Evolutionary conservation across 768 basidiomycete genomes (phyloP).

Genomic region (Pleurotus ostreatus): DNA sequence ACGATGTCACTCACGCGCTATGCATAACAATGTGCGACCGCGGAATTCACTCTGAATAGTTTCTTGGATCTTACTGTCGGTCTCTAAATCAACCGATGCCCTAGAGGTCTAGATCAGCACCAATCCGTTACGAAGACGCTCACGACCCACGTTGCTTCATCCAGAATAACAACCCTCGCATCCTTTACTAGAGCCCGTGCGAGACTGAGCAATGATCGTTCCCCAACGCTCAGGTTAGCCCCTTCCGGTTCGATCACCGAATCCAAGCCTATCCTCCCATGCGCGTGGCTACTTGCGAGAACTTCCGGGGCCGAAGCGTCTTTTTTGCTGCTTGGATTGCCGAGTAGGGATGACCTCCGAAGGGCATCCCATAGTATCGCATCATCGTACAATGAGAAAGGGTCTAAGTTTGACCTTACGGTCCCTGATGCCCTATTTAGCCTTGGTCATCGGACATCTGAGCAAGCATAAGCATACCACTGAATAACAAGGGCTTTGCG

Average conservation of each 20-base stretch:
- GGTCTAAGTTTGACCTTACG: constrained; percentile 53
- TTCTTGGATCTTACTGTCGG: constrained; percentile 76
- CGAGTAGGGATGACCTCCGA: constrained; percentile 47
- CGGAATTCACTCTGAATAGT: constrained; percentile 74
- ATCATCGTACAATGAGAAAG: constrained; percentile 61
- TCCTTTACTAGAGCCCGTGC: constrained; percentile 80
- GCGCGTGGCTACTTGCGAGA: constrained; percentile 46
- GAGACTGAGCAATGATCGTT: constrained; percentile 71
- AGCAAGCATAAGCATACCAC: constrained; percentile 33
- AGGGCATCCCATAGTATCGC: constrained; percentile 70
- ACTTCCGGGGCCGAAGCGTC: constrained; percentile 49
- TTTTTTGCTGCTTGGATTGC: constrained; percentile 37
- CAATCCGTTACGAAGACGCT: no score
- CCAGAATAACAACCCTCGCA: constrained; percentile 70
- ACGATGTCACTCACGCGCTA: constrained; percentile 55
- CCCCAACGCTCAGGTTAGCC: constrained; percentile 64
- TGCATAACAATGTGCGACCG: constrained; percentile 72
- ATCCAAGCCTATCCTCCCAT: constrained; percentile 55
- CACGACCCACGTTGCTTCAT: constrained; percentile 62
- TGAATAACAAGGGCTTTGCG: constrained; percentile 50
- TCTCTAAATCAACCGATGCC: constrained; percentile 75
- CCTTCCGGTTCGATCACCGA: constrained; percentile 78
- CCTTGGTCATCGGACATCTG: constrained; percentile 29
- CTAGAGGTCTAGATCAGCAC: constrained; percentile 2
- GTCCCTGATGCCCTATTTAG: constrained; percentile 31